A percentile compares a stretch with the other conserved stretches of the same genome.
Evolutionary conservation across 140 eudicot genomes (phyloP).

Genomic region (Flaveria floridana): DNA sequence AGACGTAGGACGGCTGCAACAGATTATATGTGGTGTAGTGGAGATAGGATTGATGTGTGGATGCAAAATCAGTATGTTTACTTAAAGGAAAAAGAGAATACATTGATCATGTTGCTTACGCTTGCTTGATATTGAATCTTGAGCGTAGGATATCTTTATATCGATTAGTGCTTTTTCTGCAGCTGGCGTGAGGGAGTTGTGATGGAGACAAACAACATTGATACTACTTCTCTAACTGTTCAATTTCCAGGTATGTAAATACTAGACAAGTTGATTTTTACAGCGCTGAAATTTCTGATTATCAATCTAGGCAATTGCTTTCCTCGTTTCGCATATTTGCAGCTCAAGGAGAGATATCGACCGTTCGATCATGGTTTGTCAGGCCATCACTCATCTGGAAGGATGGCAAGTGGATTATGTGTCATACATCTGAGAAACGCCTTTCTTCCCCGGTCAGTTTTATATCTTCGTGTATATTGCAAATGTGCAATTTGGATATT

Average conservation of each 20-base stretch:
- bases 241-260: conserved; percentile 64
- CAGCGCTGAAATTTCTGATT: not conserved
- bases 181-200: conserved; percentile 88
- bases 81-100: not conserved
- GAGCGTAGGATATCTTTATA: conserved; percentile 15
- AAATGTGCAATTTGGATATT: not conserved
- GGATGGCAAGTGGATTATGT: conserved; percentile 55
- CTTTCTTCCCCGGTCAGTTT: conserved; percentile 45
- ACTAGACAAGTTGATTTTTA: not conserved
- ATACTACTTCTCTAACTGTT: conserved; percentile 51
- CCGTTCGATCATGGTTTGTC: conserved; percentile 52
- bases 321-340: conserved; percentile 22
- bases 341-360: conserved; percentile 51
- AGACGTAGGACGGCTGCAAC: conserved; percentile 63
- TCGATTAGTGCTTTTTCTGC: conserved; percentile 30
- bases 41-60: conserved; percentile 83
- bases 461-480: conserved; percentile 7
- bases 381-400: conserved; percentile 59
- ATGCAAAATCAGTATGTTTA: conserved; percentile 54
- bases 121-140: conserved; percentile 1
- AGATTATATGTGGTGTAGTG: conserved; percentile 66
- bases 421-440: conserved; percentile 36
- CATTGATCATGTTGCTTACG: not conserved
- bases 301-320: not conserved
- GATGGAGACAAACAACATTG: conserved; percentile 53